Conservation (phyloP, 2,329 filamentous ascomycete species). For the Aspergillus novoparasiticus region DNA sequence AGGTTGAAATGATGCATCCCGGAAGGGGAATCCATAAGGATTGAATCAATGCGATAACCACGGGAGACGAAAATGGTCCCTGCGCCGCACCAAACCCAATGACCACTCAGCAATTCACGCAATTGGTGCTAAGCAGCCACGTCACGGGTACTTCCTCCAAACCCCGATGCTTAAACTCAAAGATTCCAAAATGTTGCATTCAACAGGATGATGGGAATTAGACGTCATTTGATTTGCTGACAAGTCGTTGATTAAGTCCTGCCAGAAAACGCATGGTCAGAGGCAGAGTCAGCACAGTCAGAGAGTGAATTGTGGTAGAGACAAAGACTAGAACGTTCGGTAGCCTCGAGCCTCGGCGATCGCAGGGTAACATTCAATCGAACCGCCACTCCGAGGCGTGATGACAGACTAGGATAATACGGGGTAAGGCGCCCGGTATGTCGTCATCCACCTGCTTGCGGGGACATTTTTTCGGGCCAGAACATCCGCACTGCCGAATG, state of each 20-base stretch:
- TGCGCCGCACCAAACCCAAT: neutral
- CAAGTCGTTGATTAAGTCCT: neutral
- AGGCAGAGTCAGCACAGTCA: neutral
- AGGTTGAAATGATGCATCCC: neutral
- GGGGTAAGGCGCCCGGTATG: neutral
- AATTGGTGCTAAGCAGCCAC: neutral
- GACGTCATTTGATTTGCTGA: neutral
- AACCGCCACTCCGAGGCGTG: neutral
- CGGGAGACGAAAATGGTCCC: neutral
- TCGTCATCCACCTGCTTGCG: neutral
- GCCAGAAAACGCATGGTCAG: neutral
- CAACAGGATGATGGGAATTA: neutral
- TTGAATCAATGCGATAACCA: neutral
- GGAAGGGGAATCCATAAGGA: neutral
- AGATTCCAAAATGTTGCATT: neutral
- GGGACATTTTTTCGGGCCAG: neutral
- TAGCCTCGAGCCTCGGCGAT: constrained; percentile 1
- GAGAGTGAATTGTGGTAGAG: neutral
- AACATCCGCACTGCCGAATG: neutral
- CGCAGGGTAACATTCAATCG: neutral
- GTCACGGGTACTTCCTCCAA: neutral
- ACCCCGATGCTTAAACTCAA: neutral
- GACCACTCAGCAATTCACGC: too few relatives aligned
- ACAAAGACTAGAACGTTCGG: neutral
- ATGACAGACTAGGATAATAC: neutral